These are phyloP conservation scores for Penicillium rolfsii DNA, from an alignment of 2,329 filamentous ascomycete genomes.

Conservation along the genomic window DNA sequence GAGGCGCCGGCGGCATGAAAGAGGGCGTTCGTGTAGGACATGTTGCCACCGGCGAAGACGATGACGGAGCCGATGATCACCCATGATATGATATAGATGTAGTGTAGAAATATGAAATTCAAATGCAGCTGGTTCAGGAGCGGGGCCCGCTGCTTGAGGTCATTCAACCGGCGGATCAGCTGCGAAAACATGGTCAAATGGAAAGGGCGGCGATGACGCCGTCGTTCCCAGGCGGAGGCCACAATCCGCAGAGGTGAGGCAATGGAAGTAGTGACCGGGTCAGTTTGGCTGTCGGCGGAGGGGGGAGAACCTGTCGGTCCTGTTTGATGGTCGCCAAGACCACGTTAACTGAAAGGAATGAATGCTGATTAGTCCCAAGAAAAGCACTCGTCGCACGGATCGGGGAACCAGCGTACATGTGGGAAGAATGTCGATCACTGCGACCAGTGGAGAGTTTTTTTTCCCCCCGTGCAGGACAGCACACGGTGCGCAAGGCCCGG, in stretches of 20 bases:
- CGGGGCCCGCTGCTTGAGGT: slow-evolving; percentile 42
- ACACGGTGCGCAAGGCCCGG: slow-evolving; percentile 18
- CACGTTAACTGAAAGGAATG: not conserved
- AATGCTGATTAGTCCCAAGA: slow-evolving; percentile 1
- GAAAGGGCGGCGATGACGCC: slow-evolving; percentile 17
- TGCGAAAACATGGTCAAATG: slow-evolving; percentile 36
- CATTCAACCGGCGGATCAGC: slow-evolving; percentile 25
- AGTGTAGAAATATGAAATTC: slow-evolving; percentile 53
- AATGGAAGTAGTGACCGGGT: not conserved
- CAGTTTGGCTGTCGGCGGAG: slow-evolving; percentile 17
- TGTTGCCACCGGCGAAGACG: slow-evolving; percentile 66
- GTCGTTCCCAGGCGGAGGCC: slow-evolving; percentile 18
- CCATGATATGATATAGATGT: slow-evolving; percentile 78
- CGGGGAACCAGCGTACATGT: slow-evolving; percentile 14
- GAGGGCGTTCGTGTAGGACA: slow-evolving; percentile 83
- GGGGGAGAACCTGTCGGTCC: slow-evolving; percentile 24
- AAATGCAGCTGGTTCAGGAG: slow-evolving; percentile 42
- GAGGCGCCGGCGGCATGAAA: slow-evolving; percentile 84
- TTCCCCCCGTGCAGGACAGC: slow-evolving; percentile 11
- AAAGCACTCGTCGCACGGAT: not conserved
- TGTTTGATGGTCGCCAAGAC: not conserved
- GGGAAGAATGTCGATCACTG: slow-evolving; percentile 28
- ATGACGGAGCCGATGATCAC: slow-evolving; percentile 75
- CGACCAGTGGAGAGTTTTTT: slow-evolving; percentile 20
- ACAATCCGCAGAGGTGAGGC: slow-evolving; percentile 16